Base-by-base conservation (phyloP, 352 stramenopile species). In the Globisporangium nagaii region DNA sequence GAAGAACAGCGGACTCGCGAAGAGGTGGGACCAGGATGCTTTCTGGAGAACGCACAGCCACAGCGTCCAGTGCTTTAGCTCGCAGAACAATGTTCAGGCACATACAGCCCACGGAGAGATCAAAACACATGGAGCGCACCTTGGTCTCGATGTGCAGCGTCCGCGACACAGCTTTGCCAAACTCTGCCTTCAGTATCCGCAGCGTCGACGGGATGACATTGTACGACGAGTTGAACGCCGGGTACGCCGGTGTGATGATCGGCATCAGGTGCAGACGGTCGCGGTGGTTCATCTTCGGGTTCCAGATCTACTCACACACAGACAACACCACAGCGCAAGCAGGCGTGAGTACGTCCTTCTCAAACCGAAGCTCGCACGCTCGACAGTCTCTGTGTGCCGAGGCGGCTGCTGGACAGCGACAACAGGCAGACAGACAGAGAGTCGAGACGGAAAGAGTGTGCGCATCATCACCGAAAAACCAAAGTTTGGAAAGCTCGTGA, bases 191-290 rank as follows among this genome's bases (percentile, higher is more conserved):
- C 13, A 99, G 81, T 30, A 97, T 84, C 25, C 82, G 76, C 7
- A 98, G 69, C 27, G 97, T 98, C 4, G 88, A 91, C 15, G 83
- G 60, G 54, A 92, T 87, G 20, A 99, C 94, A 66, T 98, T 99
- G 72, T 98, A 99, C 4, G 96, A 96, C 36, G 95, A 99, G 69
- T 99, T 99, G 81, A 98, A 98, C 15, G 80, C 87, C 12, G 97
- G 97, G 66, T 98, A 99, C 40, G 93, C 91, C 4, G 97, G 97
- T 2, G 97, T 99, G 62, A 99, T 98, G 65, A 99, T 99, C 17
- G 97, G 97, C 96, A 99, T 99, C 36, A 99, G 65, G 62, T 99
- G 94, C 20, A 73, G 67, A 19, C 86, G 73, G 69, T 98, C 93
- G 6, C 79, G 72, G 19, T 74, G 71, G 57, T 96, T 91, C 9